Conservation (phyloP, 2,329 filamentous ascomycete genomes). For the Lizonia empirigonia region DNA sequence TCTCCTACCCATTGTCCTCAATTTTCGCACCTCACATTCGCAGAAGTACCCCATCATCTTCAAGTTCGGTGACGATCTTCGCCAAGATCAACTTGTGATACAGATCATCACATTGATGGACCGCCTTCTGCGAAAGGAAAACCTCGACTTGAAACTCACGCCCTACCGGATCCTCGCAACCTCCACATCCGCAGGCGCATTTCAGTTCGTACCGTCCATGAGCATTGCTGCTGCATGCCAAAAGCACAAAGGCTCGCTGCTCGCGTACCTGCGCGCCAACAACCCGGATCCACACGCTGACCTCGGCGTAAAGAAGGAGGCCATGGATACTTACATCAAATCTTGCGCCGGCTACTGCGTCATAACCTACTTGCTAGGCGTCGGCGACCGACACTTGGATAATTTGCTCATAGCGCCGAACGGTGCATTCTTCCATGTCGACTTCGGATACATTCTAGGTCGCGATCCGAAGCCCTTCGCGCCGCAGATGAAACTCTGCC, state of each 20-base stretch:
- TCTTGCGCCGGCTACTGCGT: conserved; percentile 98
- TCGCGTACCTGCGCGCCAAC: conserved; percentile 85
- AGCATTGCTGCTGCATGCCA: conserved; percentile 81
- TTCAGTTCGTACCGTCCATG: conserved; percentile 89
- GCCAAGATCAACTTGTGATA: conserved; percentile 96
- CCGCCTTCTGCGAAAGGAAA: conserved; percentile 91
- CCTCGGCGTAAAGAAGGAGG: conserved; percentile 86
- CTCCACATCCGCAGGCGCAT: conserved; percentile 83
- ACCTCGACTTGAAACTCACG: conserved; percentile 90
- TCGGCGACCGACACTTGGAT: conserved; percentile 93
- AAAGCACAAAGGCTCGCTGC: conserved; percentile 77
- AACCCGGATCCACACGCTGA: conserved; percentile 85
- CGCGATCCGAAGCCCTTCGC: conserved; percentile 97
- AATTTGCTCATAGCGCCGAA: conserved; percentile 90
- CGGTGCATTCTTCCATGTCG: conserved; percentile 96
- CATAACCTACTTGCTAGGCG: conserved; percentile 95
- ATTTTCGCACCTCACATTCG: conserved; percentile 80
- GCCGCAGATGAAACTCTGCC: conserved; percentile 93
- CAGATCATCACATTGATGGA: conserved; percentile 99
- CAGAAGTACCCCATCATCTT: conserved; percentile 90
- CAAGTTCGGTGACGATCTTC: conserved; percentile 94
- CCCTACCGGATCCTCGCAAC: conserved; percentile 97
- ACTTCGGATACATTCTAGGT: conserved; percentile 97
- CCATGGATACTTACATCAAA: conserved; percentile 92
- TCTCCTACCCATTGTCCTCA: conserved; percentile 85